Evolutionary conservation across 2,329 filamentous ascomycete genomes (phyloP).

Genomic region (Exophiala lecanii-corni): DNA sequence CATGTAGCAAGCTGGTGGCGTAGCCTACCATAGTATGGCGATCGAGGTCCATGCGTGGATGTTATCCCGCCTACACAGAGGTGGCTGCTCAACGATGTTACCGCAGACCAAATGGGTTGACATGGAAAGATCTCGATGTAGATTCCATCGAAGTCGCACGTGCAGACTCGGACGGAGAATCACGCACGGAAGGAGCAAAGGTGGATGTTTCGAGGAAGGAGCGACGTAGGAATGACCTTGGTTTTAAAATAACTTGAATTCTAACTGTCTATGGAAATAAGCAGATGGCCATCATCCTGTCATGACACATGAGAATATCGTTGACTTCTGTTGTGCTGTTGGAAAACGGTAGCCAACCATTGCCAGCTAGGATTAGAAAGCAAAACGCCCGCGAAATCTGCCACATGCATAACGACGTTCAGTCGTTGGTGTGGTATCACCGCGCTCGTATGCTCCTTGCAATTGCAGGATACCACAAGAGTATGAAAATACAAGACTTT

Average conservation of each 20-base stretch:
- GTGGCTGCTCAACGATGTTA: no score
- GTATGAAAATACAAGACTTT: constrained; percentile 23
- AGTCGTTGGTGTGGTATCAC: constrained; percentile 18
- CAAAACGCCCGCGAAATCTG: constrained; percentile 21
- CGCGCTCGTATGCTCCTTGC: constrained; percentile 21
- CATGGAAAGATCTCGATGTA: no score
- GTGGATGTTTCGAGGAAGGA: neutral
- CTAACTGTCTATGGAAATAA: constrained; percentile 23
- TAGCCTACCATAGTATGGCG: constrained; percentile 14
- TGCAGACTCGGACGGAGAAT: neutral
- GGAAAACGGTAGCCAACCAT: constrained; percentile 24
- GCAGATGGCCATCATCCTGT: constrained; percentile 21
- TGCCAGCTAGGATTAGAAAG: constrained; percentile 21
- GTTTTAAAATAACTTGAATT: constrained; percentile 16
- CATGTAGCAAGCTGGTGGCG: constrained; percentile 22
- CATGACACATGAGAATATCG: constrained; percentile 24
- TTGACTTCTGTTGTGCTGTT: constrained; percentile 20
- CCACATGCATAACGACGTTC: constrained; percentile 15
- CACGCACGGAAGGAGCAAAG: neutral
- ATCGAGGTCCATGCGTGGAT: constrained; percentile 12
- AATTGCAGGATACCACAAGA: constrained; percentile 6
- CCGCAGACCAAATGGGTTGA: no score
- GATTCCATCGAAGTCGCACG: neutral
- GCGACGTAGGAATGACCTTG: neutral
- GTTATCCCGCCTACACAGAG: no score